Conservation (phyloP, 192 early-diverging fungal species). For the Coemansia sp. region DNA sequence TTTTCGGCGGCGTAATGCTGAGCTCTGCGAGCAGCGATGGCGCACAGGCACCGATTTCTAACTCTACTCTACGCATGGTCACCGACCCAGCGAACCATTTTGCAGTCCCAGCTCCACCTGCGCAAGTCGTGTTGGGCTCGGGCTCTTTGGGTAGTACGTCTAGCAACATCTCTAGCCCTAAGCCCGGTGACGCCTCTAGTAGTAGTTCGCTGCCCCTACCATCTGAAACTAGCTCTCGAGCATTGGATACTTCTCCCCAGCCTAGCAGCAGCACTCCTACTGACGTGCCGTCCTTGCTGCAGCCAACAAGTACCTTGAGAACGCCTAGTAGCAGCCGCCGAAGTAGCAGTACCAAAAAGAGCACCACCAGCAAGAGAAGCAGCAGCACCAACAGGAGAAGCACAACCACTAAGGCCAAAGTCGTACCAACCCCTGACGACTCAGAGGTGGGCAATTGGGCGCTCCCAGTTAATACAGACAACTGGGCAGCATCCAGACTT, state of each 20-base stretch:
- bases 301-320: neutral
- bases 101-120: neutral
- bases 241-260: neutral
- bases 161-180: neutral
- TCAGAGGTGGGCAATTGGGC: neutral
- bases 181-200: neutral
- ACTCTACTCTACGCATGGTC: constrained; percentile 41
- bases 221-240: neutral
- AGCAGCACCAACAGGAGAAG: neutral
- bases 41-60: constrained; percentile 10
- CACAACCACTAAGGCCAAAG: neutral
- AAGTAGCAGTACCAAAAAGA: neutral
- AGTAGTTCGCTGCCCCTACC: neutral
- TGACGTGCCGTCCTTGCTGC: neutral
- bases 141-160: neutral
- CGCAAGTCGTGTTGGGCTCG: neutral
- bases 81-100: constrained; percentile 17
- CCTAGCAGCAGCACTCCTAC: neutral
- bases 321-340: neutral
- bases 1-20: constrained; percentile 27
- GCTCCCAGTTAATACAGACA: neutral
- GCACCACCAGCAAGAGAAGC: neutral
- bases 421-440: neutral
- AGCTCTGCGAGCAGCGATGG: neutral
- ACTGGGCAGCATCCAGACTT: neutral